phyloP scores from a whole-genome alignment of 192 early-diverging fungal species.

The Entrophospora sp. region DNA sequence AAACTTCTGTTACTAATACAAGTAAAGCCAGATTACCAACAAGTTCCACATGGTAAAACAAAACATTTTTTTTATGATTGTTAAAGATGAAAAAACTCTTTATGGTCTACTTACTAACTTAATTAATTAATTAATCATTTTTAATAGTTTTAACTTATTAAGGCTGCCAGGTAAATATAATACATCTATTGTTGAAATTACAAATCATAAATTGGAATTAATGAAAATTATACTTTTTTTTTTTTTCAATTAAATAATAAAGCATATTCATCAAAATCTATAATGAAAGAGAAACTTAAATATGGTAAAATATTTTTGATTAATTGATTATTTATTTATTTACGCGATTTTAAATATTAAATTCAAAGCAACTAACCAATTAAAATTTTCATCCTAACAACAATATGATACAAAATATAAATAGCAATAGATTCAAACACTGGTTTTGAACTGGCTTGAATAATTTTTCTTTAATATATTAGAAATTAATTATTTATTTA shows the following conservation, averaged over 20 bases:
- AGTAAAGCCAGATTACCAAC: conserved; percentile 3
- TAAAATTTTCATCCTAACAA: no score
- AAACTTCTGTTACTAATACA: not conserved
- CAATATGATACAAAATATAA: no score
- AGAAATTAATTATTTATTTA: no score
- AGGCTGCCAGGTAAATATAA: not conserved
- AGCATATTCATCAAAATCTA: not conserved
- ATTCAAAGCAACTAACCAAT: no score
- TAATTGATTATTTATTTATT: not conserved
- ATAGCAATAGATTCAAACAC: no score
- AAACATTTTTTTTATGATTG: not conserved
- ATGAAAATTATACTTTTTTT: not conserved
- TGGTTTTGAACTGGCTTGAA: no score
- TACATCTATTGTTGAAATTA: no score
- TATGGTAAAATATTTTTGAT: not conserved
- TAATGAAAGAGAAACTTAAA: conserved; percentile 6
- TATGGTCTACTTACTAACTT: no score
- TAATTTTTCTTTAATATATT: no score
- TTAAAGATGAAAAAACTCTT: no score
- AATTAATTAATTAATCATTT: not conserved
- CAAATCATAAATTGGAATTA: no score
- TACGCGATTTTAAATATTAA: no score
- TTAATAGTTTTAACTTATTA: conserved; percentile 5
- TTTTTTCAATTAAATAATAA: not conserved
- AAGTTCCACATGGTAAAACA: conserved; percentile 1